A percentile compares a stretch with the other conserved stretches of the same genome.
phyloP scores from a whole-genome alignment of 495 filamentous ascomycete genomes.

The Staphylotrichum longicolle region DNA sequence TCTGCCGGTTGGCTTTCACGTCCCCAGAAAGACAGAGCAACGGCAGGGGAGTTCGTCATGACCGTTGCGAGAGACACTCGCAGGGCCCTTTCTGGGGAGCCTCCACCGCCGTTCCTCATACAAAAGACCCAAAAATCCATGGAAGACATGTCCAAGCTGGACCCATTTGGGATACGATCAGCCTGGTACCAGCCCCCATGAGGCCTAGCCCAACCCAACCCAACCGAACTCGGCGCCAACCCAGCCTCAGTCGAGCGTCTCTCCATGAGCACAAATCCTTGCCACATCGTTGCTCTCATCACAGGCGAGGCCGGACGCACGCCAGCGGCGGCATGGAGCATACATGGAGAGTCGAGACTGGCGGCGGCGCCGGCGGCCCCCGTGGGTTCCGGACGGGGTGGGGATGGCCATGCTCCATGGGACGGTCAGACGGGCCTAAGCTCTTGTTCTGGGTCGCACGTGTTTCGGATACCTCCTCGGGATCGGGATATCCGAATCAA shows the following conservation, averaged over 20 bases:
- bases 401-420: too few species aligned
- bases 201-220: not conserved
- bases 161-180: not conserved
- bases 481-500: too few species aligned
- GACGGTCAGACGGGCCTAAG: too few species aligned
- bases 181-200: not conserved
- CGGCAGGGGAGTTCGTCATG: too few species aligned
- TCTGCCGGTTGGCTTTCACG: too few species aligned
- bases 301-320: not conserved
- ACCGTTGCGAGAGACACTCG: too few species aligned
- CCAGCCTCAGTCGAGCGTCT: slow-evolving; percentile 9
- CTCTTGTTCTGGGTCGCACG: too few species aligned
- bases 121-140: too few species aligned
- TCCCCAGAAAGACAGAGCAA: too few species aligned
- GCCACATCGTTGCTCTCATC: not conserved
- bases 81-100: too few species aligned
- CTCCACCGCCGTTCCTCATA: too few species aligned
- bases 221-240: not conserved
- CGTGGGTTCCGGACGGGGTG: not conserved
- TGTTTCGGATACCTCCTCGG: too few species aligned
- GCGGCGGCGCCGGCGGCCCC: not conserved
- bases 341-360: not conserved
- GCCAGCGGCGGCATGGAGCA: not conserved
- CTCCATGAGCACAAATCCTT: slow-evolving; percentile 10
- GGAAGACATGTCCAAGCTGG: not conserved